These are phyloP conservation scores for Gamsiella multidivaricata DNA, from an alignment of 192 early-diverging fungal species.

Conservation along the genomic window DNA sequence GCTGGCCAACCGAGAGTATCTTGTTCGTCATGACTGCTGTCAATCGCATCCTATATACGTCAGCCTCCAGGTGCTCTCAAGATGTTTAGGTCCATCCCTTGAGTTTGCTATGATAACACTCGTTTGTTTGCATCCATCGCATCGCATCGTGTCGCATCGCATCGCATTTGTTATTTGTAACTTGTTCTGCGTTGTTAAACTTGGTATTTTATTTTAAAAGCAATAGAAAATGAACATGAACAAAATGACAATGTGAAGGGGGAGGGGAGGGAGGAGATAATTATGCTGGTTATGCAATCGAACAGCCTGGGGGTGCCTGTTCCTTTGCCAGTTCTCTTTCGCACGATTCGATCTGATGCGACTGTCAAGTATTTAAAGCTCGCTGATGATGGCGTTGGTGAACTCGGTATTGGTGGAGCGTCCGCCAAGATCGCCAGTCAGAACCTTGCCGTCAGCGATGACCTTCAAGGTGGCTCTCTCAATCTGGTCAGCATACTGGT, in stretches of 20 bases:
- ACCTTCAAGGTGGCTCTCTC: slow-evolving; percentile 92
- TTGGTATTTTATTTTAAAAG: slow-evolving; percentile 9
- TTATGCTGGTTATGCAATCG: slow-evolving; percentile 9
- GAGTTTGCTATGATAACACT: no score
- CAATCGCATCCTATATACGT: no score
- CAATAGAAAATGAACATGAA: slow-evolving; percentile 16
- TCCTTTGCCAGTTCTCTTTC: no score
- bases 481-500: slow-evolving; percentile 82
- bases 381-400: slow-evolving; percentile 86
- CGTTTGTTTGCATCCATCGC: no score
- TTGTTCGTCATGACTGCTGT: no score
- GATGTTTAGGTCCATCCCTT: no score
- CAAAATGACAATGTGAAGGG: slow-evolving; percentile 1
- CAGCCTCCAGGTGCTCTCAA: no score
- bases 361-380: slow-evolving; percentile 60
- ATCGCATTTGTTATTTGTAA: no score
- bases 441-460: slow-evolving; percentile 90
- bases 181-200: no score
- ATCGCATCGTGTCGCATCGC: no score
- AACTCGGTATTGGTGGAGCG: slow-evolving; percentile 82
- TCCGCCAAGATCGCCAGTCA: slow-evolving; percentile 95
- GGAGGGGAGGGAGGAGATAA: slow-evolving; percentile 5
- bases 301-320: neutral
- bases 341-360: no score
- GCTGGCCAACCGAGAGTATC: no score